Conservation (phyloP, 2,329 filamentous ascomycete genomes). For the Colletotrichum incanum region DNA sequence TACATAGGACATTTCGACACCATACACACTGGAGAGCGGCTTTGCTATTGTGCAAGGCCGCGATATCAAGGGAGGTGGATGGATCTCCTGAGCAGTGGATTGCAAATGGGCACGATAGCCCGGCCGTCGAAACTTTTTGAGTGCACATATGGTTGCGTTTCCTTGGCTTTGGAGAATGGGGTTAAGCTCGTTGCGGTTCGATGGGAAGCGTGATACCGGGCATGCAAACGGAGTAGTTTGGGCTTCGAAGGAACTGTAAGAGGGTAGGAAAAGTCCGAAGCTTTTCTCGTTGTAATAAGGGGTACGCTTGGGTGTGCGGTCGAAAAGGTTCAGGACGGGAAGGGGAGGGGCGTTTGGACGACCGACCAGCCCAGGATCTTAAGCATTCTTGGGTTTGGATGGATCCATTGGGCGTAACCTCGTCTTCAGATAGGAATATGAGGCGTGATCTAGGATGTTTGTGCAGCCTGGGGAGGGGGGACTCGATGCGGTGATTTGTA, state of each 20-base stretch:
- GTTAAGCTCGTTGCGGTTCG: conserved; percentile 13
- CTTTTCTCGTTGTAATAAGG: conserved; percentile 25
- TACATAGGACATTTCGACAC: conserved; percentile 44
- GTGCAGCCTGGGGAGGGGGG: not conserved
- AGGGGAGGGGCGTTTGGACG: not conserved
- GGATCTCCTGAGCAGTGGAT: not conserved
- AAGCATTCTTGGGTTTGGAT: conserved; percentile 21
- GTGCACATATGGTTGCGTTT: conserved; percentile 40
- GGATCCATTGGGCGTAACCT: not conserved
- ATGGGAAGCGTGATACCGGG: conserved; percentile 33
- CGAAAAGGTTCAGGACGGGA: not conserved
- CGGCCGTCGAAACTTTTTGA: conserved; percentile 19
- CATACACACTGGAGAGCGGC: conserved; percentile 34
- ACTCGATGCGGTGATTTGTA: no score
- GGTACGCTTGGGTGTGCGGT: conserved; percentile 7
- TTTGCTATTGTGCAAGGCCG: conserved; percentile 7
- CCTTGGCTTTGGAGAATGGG: conserved; percentile 32
- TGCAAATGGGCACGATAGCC: conserved; percentile 27
- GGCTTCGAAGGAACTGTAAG: conserved; percentile 28
- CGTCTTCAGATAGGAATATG: conserved; percentile 8
- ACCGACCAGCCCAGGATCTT: not conserved
- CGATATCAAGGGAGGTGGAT: conserved; percentile 11
- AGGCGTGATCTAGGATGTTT: conserved; percentile 1
- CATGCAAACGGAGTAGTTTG: conserved; percentile 36
- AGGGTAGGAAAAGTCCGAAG: conserved; percentile 28